Conservation (phyloP, 2,329 filamentous ascomycete species). For the Beauveria asiatica region DNA sequence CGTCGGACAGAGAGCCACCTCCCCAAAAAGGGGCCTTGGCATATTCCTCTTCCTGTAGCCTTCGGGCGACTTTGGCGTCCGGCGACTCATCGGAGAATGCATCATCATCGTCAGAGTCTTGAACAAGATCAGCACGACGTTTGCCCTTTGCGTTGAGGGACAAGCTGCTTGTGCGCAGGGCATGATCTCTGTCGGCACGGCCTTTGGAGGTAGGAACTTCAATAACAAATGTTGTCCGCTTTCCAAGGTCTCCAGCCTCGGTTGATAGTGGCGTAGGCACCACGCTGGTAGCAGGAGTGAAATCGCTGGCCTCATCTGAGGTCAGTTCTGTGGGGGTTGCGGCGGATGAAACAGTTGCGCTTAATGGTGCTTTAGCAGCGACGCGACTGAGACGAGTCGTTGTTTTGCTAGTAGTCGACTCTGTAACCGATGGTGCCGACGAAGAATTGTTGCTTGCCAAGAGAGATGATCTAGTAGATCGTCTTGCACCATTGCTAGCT, state of each 20-base stretch:
- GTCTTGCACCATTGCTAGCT: neutral
- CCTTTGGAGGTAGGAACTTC: conserved; percentile 23
- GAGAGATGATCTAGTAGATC: neutral
- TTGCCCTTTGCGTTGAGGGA: conserved; percentile 38
- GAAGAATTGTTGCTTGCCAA: conserved; percentile 7
- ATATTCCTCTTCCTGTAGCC: conserved; percentile 27
- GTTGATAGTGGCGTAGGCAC: conserved; percentile 24
- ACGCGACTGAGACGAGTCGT: neutral
- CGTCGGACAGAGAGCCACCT: neutral
- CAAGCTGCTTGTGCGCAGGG: conserved; percentile 34
- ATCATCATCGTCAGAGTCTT: conserved; percentile 32
- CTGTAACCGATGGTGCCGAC: neutral
- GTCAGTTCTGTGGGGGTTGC: conserved; percentile 22
- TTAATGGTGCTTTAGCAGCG: conserved; percentile 3
- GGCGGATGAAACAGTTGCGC: conserved; percentile 25
- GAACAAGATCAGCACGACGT: conserved; percentile 31
- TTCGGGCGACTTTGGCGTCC: conserved; percentile 25
- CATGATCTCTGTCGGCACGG: conserved; percentile 22
- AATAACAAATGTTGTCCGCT: conserved; percentile 16
- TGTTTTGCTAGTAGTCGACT: neutral
- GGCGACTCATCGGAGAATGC: conserved; percentile 18
- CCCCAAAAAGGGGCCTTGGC: conserved; percentile 12
- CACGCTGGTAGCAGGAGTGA: conserved; percentile 30
- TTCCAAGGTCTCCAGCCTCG: neutral
- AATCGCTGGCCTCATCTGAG: conserved; percentile 24